These are phyloP conservation scores for Nannizziopsis barbatae DNA, from an alignment of 2,329 filamentous ascomycete species.

Conservation along the genomic window DNA sequence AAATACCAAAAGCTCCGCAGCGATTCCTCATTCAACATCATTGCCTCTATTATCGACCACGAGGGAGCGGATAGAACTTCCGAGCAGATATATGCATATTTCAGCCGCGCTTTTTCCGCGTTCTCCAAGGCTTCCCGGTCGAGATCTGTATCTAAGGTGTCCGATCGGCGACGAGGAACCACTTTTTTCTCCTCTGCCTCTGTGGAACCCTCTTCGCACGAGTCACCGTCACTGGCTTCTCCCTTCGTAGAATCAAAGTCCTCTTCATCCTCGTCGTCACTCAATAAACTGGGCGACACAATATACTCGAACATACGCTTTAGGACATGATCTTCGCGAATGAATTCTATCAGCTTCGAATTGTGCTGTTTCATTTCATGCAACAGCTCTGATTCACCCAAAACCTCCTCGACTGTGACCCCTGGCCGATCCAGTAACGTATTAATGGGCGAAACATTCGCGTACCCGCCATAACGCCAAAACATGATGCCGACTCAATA, in stretches of 20 bases:
- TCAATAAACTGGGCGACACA: conserved; percentile 55
- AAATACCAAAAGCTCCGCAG: conserved; percentile 86
- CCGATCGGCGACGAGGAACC: conserved; percentile 40
- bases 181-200: conserved; percentile 29
- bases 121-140: conserved; percentile 50
- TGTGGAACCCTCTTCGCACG: conserved; percentile 23
- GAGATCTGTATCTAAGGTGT: conserved; percentile 17
- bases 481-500: conserved; percentile 62
- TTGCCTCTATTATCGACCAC: conserved; percentile 88
- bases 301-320: conserved; percentile 84
- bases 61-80: conserved; percentile 92
- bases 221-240: conserved; percentile 20
- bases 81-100: conserved; percentile 85
- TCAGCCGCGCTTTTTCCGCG: conserved; percentile 78
- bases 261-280: conserved; percentile 43
- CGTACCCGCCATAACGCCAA: conserved; percentile 98
- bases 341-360: conserved; percentile 89
- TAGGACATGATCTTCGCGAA: conserved; percentile 76
- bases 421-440: conserved; percentile 91
- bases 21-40: conserved; percentile 71
- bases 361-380: conserved; percentile 98
- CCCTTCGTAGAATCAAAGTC: conserved; percentile 24
- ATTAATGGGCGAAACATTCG: conserved; percentile 93
- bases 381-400: conserved; percentile 91
- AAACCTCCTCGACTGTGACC: conserved; percentile 86